These are phyloP conservation scores for Aaosphaeria arxii DNA, from an alignment of 2,329 filamentous ascomycete genomes.

Conservation along the genomic window DNA sequence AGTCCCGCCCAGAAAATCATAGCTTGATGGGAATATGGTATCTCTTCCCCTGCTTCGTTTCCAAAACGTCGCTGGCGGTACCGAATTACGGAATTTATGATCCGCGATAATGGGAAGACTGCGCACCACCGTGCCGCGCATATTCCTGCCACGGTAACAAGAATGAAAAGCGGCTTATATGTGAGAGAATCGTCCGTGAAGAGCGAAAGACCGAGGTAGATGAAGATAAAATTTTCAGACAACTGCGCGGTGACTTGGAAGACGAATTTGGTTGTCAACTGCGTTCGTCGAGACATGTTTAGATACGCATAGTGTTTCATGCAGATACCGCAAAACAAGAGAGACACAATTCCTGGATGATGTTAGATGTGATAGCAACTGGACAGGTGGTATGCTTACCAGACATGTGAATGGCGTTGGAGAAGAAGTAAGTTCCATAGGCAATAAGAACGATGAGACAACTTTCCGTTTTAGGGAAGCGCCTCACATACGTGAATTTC, in stretches of 20 bases:
- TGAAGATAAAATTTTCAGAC: constrained; percentile 99
- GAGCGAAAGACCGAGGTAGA: constrained; percentile 90
- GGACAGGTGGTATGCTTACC: constrained; percentile 56
- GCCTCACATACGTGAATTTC: constrained; percentile 90
- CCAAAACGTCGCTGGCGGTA: constrained; percentile 79
- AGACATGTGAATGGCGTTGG: constrained; percentile 92
- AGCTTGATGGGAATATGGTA: constrained; percentile 94
- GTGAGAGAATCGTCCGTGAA: constrained; percentile 87
- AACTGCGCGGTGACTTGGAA: constrained; percentile 94
- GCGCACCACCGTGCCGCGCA: constrained; percentile 90
- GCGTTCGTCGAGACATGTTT: constrained; percentile 97
- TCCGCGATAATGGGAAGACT: constrained; percentile 85
- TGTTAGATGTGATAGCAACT: constrained; percentile 4
- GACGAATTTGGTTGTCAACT: constrained; percentile 95
- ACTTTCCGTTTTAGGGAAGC: constrained; percentile 95
- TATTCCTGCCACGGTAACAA: constrained; percentile 87
- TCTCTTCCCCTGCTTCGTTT: constrained; percentile 74
- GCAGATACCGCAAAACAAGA: constrained; percentile 97
- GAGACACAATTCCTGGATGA: constrained; percentile 78
- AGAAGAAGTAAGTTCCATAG: constrained; percentile 97
- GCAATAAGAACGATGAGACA: constrained; percentile 91
- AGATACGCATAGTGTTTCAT: constrained; percentile 99
- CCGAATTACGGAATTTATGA: constrained; percentile 89
- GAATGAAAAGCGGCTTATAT: constrained; percentile 93
- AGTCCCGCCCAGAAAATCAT: constrained; percentile 99